phyloP scores from a whole-genome alignment of 495 filamentous ascomycete species.

The Bathelium albidoporum region DNA sequence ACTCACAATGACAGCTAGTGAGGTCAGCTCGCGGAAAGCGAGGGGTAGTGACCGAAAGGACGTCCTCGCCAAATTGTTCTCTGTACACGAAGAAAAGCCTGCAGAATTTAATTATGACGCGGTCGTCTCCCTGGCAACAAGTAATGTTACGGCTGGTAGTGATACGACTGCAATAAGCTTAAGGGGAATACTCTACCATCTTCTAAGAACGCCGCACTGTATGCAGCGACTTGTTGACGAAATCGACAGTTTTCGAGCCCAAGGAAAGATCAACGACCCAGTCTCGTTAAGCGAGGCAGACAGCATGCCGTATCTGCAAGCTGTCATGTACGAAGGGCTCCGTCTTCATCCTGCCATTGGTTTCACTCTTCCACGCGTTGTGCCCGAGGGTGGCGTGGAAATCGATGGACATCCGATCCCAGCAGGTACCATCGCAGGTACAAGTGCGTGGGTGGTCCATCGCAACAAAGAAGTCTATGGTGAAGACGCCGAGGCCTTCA shows the following conservation, averaged over 20 bases:
- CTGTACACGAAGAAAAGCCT: slow-evolving; percentile 23
- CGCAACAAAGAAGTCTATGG: slow-evolving; percentile 20
- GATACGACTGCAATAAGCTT: slow-evolving; percentile 28
- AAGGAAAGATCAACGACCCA: slow-evolving; percentile 17
- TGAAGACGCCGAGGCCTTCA: slow-evolving; percentile 21
- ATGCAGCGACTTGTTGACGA: slow-evolving; percentile 21
- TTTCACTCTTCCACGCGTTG: slow-evolving; percentile 20
- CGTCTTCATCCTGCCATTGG: slow-evolving; percentile 27
- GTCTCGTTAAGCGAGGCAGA: slow-evolving; percentile 18
- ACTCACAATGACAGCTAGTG: slow-evolving; percentile 22
- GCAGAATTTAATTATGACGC: slow-evolving; percentile 18
- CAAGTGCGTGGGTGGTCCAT: slow-evolving; percentile 27
- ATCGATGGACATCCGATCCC: slow-evolving; percentile 22
- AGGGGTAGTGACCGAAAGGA: slow-evolving; percentile 21
- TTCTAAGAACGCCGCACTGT: slow-evolving; percentile 22
- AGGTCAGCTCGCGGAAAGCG: slow-evolving; percentile 19
- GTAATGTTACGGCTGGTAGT: slow-evolving; percentile 24
- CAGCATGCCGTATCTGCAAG: slow-evolving; percentile 29
- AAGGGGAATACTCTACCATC: slow-evolving; percentile 26
- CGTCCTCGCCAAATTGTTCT: slow-evolving; percentile 22
- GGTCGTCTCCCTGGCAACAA: slow-evolving; percentile 22
- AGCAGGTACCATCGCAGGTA: slow-evolving; percentile 20
- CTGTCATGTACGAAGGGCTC: slow-evolving; percentile 26
- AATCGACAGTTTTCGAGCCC: slow-evolving; percentile 11
- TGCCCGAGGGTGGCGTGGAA: slow-evolving; percentile 18